Evolutionary conservation across 1,139 yeast genomes (phyloP).

Genomic region (Saccharomycopsis hybrid): DNA sequence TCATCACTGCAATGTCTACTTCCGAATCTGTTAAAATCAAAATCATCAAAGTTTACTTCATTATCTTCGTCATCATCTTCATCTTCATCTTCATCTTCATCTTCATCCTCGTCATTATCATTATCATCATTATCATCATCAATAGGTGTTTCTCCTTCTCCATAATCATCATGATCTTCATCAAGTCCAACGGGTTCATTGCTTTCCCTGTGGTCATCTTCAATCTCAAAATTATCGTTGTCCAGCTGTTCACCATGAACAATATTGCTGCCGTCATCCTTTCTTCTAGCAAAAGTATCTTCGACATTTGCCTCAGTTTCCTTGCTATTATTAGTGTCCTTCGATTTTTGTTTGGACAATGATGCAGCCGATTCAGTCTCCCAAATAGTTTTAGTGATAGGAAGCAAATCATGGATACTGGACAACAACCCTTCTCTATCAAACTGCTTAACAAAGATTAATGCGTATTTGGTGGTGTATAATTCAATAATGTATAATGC

Average conservation of each 20-base stretch:
- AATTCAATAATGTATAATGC: slow-evolving; percentile 7
- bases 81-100: slow-evolving; percentile 27
- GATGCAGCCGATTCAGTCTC: too few species aligned
- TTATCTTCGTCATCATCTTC: slow-evolving; percentile 30
- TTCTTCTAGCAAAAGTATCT: too few species aligned
- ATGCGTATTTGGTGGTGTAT: slow-evolving; percentile 29
- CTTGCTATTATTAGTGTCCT: too few species aligned
- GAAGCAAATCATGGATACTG: slow-evolving; percentile 19
- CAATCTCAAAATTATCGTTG: slow-evolving; percentile 8
- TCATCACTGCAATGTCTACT: background rate
- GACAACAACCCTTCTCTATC: slow-evolving; percentile 65
- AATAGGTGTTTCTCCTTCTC: slow-evolving; percentile 26
- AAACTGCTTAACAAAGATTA: slow-evolving; percentile 48
- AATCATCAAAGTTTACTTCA: slow-evolving; percentile 22
- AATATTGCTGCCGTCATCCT: too few species aligned
- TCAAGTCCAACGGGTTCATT: slow-evolving; percentile 23
- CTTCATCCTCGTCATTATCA: slow-evolving; percentile 21
- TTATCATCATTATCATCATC: slow-evolving; percentile 22
- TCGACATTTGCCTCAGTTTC: too few species aligned
- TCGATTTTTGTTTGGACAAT: too few species aligned
- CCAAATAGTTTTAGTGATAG: background rate
- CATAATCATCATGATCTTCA: slow-evolving; percentile 28
- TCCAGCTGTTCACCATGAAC: too few species aligned
- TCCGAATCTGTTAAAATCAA: background rate
- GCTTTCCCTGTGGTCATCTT: slow-evolving; percentile 25